Evolutionary conservation across 805 yeast species (phyloP).

Genomic region (Yarrowia phangngaensis): DNA sequence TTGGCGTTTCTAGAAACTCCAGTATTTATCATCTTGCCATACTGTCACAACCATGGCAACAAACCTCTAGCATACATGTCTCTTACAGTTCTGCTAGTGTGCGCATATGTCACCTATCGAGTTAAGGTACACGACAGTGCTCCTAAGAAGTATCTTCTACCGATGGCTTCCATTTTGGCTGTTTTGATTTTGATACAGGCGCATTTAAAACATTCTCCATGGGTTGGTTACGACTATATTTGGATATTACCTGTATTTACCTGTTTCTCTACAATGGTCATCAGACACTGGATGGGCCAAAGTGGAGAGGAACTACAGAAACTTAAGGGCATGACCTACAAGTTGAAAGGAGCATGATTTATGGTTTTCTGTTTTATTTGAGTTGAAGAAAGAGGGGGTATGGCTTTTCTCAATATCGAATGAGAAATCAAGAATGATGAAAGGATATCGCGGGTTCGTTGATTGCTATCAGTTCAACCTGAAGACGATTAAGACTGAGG

Average conservation of each 20-base stretch:
- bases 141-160: constrained; percentile 26
- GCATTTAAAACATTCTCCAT: constrained; percentile 32
- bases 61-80: constrained; percentile 35
- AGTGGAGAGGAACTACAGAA: constrained; percentile 28
- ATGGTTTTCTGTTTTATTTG: background rate
- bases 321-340: constrained; percentile 32
- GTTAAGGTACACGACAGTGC: constrained; percentile 18
- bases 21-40: constrained; percentile 34
- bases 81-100: constrained; percentile 32
- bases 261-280: constrained; percentile 31
- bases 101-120: constrained; percentile 33
- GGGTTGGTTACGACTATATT: constrained; percentile 35
- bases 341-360: constrained; percentile 35
- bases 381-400: no score
- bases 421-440: no score
- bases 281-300: constrained; percentile 36
- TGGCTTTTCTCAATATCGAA: no score
- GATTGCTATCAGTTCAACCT: no score
- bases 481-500: no score
- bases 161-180: constrained; percentile 31
- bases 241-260: constrained; percentile 38
- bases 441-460: no score
- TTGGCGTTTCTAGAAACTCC: constrained; percentile 38
- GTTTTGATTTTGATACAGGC: constrained; percentile 32
- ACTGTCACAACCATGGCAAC: constrained; percentile 31